Evolutionary conservation across 2,329 filamentous ascomycete species (phyloP), one percentile per base, ranked within the genome.

Genomic region (Pseudogymnoascus sp.): DNA sequence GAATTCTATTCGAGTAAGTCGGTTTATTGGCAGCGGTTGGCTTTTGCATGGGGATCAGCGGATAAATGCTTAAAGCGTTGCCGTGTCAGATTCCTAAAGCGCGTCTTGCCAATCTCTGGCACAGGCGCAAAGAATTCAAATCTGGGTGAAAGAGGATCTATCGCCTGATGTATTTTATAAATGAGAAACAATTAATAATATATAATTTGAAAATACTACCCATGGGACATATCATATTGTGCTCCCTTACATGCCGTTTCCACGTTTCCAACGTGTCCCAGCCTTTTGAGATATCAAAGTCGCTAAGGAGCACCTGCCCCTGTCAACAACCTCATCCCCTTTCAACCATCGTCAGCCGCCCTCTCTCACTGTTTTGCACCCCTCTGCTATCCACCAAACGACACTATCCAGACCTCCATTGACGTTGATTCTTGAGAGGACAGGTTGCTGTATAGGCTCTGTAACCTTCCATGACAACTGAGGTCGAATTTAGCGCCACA

Each of bases 241-340:
- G 25, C n/a, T 6, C 28, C 49, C 49, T 55, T 55, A 28, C 43
- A 28, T 28, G 28, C 16, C 11, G n/a, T 33, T 33, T 55, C 28
- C 28, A 55, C 28, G 49, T 55, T 55, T 55, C 21, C 45, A 55
- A 55, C n/a, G 28, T 33, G 49, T 55, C 49, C 49, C 49, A 55
- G 49, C 49, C 49, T 55, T 55, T 55, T 33, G 45, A 52, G 45
- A 31, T 52, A 31, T 52, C 45, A 33, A 55, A 33, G 28, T 55
- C 49, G 49, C 49, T 55, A 55, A 55, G 49, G 28, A 55, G 28
- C 49, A 33, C 28, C 49, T 55, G 49, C 49, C 49, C 49, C 49
- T 55, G 49, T 55, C 49, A 33, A 55, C 49, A 55, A 55, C 49
- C 49, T 55, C 49, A 55, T 55, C 49, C 49, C 49, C 49, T 55